Evolutionary conservation across 768 basidiomycete species (phyloP).

Genomic region (Hemileccinum rubropunctum): DNA sequence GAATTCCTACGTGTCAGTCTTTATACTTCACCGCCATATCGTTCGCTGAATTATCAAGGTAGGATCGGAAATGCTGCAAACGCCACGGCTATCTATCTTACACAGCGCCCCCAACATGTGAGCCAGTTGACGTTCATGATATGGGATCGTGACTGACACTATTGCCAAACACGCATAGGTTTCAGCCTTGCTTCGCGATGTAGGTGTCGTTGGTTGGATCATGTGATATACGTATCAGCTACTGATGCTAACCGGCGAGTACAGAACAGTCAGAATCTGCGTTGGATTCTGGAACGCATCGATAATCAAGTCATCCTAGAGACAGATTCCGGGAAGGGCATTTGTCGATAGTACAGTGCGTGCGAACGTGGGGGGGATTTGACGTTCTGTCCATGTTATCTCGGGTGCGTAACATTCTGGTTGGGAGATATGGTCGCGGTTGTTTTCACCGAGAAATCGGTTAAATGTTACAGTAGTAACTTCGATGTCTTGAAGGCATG

Average conservation of each 20-base stretch:
- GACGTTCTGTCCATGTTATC: too few relatives aligned
- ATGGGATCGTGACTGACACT: background rate
- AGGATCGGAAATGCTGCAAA: conserved; percentile 6
- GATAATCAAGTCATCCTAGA: background rate
- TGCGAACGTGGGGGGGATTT: too few relatives aligned
- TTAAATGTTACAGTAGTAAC: too few relatives aligned
- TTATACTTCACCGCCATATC: background rate
- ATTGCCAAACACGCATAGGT: background rate
- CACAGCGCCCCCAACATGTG: conserved; percentile 1
- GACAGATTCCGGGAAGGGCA: background rate
- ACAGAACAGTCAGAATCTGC: conserved; percentile 9
- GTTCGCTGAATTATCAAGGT: background rate
- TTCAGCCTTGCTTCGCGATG: background rate
- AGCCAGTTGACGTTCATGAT: background rate
- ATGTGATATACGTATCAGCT: background rate
- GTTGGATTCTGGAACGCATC: conserved; percentile 5
- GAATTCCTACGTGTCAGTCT: background rate
- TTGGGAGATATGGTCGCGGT: too few relatives aligned
- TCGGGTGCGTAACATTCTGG: too few relatives aligned
- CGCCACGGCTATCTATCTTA: conserved; percentile 5
- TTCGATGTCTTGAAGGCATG: too few relatives aligned
- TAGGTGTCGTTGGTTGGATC: background rate
- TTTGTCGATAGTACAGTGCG: too few relatives aligned
- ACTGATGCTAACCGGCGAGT: background rate
- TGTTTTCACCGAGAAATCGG: too few relatives aligned